Evolutionary conservation across 1,139 yeast genomes (phyloP), one percentile per base, ranked within the genome.

Genomic region (Sugiyamaella xylanicola): DNA sequence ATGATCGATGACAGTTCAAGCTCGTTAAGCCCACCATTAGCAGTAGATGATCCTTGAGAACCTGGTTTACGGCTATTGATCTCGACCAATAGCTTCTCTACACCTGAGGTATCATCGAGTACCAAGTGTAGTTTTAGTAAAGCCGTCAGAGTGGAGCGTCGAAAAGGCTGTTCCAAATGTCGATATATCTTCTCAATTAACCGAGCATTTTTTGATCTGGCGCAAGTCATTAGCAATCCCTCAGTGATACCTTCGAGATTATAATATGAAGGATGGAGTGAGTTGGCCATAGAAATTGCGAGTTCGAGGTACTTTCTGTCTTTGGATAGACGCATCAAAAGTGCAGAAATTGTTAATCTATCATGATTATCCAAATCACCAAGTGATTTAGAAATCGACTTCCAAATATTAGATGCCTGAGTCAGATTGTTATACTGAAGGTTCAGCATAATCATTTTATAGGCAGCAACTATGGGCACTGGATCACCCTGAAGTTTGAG

Each of bases 41-140:
- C 37, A 32, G 15, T 29, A 13, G 27, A 15, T 15, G 27, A 7
- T 9, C 54, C 61, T n/a, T n/a, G n/a, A n/a, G n/a, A n/a, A n/a
- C 15, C 13, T n/a, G 4, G 8, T n/a, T 32, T 3, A 57, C 58
- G 9, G 59, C 56, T 41, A 5, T 54, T 47, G 16, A 75, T 74
- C 56, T 73, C 72, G 41, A 61, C 61, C 9, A 74, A 55, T 3
- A 78, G 71, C 51, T 71, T 72, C 50, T 77, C 74, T 1, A 76
- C 78, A 43, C 79, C 77, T 4, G 65, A 65, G 19, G 72, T 68
- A 44, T 79, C 79, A 3, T 74, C 71, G 42, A 75, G 68, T 11
- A 66, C 61, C 41, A 79, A 61, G 56, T 77, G 77, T 55, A 78
- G 65, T 25, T 72, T 61, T 16, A 80, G 61, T 37, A 80, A 61